These are phyloP conservation scores for Prunus mira DNA, from an alignment of 306 rosid species.

Conservation along the genomic window DNA sequence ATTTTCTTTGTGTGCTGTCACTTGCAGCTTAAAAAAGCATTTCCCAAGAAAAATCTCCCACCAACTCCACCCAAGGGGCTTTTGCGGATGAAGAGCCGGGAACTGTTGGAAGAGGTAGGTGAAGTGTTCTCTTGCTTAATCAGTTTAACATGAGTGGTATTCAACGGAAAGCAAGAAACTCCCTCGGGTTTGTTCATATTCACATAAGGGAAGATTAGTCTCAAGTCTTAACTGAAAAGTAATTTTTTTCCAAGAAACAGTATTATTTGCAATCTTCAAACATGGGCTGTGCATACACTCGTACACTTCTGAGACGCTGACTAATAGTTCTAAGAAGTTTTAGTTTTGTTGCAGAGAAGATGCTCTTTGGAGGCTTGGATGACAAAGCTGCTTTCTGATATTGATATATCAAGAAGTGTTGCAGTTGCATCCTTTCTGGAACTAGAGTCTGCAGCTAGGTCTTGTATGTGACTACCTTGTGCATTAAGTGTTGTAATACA, in stretches of 20 bases:
- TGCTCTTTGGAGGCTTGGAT: conserved; percentile 97
- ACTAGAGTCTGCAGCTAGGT: conserved; percentile 97
- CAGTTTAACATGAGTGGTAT: conserved; percentile 4
- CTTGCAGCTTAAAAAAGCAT: conserved; percentile 71
- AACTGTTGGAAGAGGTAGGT: conserved; percentile 89
- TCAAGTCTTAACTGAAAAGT: neutral
- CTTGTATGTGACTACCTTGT: conserved; percentile 66
- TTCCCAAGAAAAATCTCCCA: conserved; percentile 78
- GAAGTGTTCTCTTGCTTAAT: conserved; percentile 24
- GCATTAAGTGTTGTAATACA: conserved; percentile 20
- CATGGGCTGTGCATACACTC: neutral
- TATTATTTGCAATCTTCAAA: conserved; percentile 15
- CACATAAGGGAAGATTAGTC: neutral
- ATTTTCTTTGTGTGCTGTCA: conserved; percentile 18
- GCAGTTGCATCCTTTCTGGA: conserved; percentile 93
- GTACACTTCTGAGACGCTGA: conserved; percentile 12
- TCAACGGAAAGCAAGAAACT: neutral
- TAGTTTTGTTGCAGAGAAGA: conserved; percentile 81
- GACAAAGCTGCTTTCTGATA: conserved; percentile 80
- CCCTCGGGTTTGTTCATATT: neutral
- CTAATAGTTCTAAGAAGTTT: conserved; percentile 26
- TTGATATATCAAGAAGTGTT: conserved; percentile 86
- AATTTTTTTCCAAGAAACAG: neutral
- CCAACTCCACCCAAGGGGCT: conserved; percentile 95
- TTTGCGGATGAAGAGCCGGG: conserved; percentile 76